Conservation (phyloP, 148 eudicot genomes). For the Vaccinium myrtillus region DNA sequence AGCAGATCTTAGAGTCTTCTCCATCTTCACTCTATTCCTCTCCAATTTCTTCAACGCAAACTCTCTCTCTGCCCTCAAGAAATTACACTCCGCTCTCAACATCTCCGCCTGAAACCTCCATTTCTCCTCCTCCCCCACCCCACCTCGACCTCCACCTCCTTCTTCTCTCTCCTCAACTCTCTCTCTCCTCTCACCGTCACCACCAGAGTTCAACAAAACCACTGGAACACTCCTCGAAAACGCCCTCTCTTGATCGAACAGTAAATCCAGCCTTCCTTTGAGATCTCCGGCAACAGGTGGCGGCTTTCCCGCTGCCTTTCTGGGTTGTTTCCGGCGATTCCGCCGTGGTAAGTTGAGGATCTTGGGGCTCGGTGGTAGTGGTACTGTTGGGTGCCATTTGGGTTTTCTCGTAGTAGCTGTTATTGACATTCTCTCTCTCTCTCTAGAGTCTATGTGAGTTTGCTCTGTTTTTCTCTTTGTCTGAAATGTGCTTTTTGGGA, state of each 20-base stretch:
- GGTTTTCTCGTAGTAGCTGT: conserved; percentile 36
- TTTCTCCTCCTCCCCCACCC: conserved; percentile 39
- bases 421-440: conserved; percentile 23
- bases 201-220: conserved; percentile 37
- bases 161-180: conserved; percentile 30
- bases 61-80: conserved; percentile 70
- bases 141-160: conserved; percentile 10
- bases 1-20: conserved; percentile 59
- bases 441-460: background rate
- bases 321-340: conserved; percentile 44
- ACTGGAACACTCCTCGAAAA: conserved; percentile 34
- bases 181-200: conserved; percentile 33
- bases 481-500: background rate
- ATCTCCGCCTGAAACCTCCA: conserved; percentile 85
- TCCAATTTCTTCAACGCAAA: conserved; percentile 57
- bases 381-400: conserved; percentile 61
- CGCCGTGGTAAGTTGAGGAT: conserved; percentile 77
- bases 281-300: background rate
- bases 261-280: conserved; percentile 37
- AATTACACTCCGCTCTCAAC: conserved; percentile 78
- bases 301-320: conserved; percentile 15
- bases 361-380: conserved; percentile 61
- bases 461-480: background rate
- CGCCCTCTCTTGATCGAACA: conserved; percentile 50
- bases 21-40: conserved; percentile 45